These are phyloP conservation scores for Lotmaria passim DNA, from an alignment of 208 protist genomes.

Conservation along the genomic window DNA sequence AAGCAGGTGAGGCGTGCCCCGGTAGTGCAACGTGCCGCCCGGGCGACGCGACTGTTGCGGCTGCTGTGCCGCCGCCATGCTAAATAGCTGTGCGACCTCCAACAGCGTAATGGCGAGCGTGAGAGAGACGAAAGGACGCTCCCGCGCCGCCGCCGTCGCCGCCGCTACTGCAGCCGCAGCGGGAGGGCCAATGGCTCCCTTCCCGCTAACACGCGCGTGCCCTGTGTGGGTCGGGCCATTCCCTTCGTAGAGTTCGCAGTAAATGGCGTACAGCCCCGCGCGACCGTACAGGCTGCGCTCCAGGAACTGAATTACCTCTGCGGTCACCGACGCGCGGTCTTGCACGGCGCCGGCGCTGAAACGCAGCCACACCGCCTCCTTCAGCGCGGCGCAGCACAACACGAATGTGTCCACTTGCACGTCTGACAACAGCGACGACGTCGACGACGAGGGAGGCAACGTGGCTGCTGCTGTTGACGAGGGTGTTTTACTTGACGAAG, in stretches of 20 bases:
- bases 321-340: constrained; percentile 11
- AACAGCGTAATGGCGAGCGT: constrained; percentile 30
- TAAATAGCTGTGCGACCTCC: constrained; percentile 28
- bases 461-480: neutral
- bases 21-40: neutral
- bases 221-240: neutral
- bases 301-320: constrained; percentile 29
- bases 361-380: constrained; percentile 30
- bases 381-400: constrained; percentile 37
- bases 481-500: neutral
- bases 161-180: neutral
- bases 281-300: constrained; percentile 34
- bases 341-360: constrained; percentile 16
- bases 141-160: constrained; percentile 4
- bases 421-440: constrained; percentile 1
- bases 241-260: constrained; percentile 14
- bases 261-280: constrained; percentile 13
- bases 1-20: constrained; percentile 35
- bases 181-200: too few species aligned
- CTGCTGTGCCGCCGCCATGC: neutral
- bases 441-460: neutral
- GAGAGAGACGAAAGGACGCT: constrained; percentile 28
- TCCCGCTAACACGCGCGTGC: neutral
- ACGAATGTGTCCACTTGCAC: constrained; percentile 32
- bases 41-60: constrained; percentile 4